Base-by-base conservation (phyloP, 1,139 yeast genomes). In the Suhomyces bribrorum region DNA sequence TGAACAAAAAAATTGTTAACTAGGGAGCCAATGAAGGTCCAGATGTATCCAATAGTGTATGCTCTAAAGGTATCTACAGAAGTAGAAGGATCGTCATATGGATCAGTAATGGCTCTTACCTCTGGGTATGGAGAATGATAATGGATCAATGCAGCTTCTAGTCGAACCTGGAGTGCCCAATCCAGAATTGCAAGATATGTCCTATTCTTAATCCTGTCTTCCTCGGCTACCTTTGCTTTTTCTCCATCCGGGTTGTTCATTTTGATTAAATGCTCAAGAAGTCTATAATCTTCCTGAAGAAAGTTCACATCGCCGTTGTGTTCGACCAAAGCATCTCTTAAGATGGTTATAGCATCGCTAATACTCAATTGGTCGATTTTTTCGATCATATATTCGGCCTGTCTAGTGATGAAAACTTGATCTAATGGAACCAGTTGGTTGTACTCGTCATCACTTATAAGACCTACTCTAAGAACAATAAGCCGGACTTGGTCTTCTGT, bases 121-220 rank as follows among this genome's bases (percentile, higher is more conserved):
- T 72, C 77, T 5, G 76, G 75, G 42, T 71, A 72, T 13, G 76
- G 76, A 5, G 75, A 69, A 49, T 70, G 76, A 45, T 41, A 70
- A 25, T 66, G 67, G n/a, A 70, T 64, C 23, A 72, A 49, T 1
- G 66, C 57, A 1, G 77, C 76, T 44, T 71, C 76, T 11, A 66
- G 37, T 25, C 69, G 55, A 11, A 62, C 60, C 40, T 66, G 72
- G 7, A 68, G 47, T 9, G 53, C 43, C 72, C 75, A 66, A 41
- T 68, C 72, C 6, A 52, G 45, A 11, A 66, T 55, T 11, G 49
- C 44, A 26, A 65, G 52, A 40, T 66, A 65, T 4, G 59, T 49
- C 40, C 61, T 62, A 36, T 60, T 61, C 34, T 57, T 59, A 32
- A 50, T 48, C 18, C 43, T 40, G 13, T 36, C 38, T 8, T 28